phyloP scores from a whole-genome alignment of 345 rosid genomes.

The Kernera saxatilis region DNA sequence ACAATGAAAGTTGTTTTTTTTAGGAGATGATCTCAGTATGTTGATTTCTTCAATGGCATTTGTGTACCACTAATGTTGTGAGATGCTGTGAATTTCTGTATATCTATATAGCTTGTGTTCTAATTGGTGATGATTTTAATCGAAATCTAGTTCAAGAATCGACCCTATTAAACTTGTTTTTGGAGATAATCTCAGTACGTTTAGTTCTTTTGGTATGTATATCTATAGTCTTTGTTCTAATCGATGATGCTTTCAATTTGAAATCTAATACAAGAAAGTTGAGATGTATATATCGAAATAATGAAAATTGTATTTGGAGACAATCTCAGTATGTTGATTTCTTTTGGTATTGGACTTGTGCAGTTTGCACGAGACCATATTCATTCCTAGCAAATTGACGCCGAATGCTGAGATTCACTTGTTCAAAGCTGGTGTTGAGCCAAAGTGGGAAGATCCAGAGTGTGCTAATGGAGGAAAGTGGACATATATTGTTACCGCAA shows the following conservation, averaged over 20 bases:
- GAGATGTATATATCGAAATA: no score
- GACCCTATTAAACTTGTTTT: no score
- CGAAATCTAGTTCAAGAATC: no score
- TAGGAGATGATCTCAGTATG: not conserved
- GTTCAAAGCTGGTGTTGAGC: conserved; percentile 85
- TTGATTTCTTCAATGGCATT: not conserved
- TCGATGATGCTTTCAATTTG: not conserved
- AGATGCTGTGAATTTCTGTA: no score
- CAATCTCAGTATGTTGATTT: not conserved
- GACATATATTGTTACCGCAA: conserved; percentile 60
- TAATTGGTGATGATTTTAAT: not conserved
- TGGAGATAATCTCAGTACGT: not conserved
- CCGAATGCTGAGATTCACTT: conserved; percentile 70
- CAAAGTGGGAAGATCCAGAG: conserved; percentile 98
- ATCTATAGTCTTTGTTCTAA: no score
- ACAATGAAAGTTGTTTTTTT: not conserved
- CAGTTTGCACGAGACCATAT: conserved; percentile 75
- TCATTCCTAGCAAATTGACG: conserved; percentile 71
- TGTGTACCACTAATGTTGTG: no score
- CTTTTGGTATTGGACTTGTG: conserved; percentile 1
- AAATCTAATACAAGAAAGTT: no score
- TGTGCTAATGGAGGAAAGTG: conserved; percentile 94
- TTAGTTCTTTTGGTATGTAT: conserved; percentile 1
- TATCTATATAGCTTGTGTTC: no score
- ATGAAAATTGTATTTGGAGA: no score